Conservation (phyloP, 768 basidiomycete genomes). For the Inosperma sp. region DNA sequence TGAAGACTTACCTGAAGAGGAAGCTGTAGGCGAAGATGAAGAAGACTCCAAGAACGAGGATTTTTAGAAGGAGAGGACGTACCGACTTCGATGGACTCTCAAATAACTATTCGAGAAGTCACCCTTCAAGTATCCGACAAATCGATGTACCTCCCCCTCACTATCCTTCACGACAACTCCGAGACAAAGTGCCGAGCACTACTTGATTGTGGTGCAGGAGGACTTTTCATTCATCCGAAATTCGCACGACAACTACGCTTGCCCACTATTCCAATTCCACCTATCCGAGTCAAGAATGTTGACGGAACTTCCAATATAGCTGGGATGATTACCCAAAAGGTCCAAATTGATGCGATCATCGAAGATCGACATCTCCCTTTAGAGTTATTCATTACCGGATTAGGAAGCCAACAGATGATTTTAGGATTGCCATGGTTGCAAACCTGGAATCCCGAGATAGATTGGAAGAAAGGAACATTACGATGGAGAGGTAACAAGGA, state of each 20-base stretch:
- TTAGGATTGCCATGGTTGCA: neutral
- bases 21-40: too few relatives aligned
- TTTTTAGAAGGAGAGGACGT: too few relatives aligned
- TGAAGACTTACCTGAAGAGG: too few relatives aligned
- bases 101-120: too few relatives aligned
- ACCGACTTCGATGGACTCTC: too few relatives aligned
- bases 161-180: neutral
- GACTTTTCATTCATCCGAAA: neutral
- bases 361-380: neutral
- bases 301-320: neutral
- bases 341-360: neutral
- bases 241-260: neutral
- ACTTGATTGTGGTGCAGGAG: constrained; percentile 18
- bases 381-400: neutral
- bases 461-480: constrained; percentile 12
- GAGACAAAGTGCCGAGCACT: neutral
- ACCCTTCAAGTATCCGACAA: too few relatives aligned
- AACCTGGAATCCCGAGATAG: constrained; percentile 14
- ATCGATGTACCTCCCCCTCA: constrained; percentile 11
- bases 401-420: neutral
- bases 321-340: neutral
- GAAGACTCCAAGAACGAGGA: too few relatives aligned
- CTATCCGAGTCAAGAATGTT: neutral
- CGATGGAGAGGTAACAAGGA: constrained; percentile 3
- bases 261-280: neutral